phyloP scores from a whole-genome alignment of 495 filamentous ascomycete genomes.

The Penicillium salamii region DNA sequence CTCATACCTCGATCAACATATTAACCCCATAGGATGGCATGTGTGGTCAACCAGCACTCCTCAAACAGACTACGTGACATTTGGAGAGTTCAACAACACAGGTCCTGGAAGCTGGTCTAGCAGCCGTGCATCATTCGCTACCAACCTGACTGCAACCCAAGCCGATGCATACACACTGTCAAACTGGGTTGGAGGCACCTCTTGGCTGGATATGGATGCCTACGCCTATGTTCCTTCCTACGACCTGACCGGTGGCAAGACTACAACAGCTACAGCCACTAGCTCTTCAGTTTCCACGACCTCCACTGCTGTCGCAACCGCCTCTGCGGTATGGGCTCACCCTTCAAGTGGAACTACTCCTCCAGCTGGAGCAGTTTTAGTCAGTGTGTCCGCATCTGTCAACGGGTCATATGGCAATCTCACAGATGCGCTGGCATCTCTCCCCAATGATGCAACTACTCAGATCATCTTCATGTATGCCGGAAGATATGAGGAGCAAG shows the following conservation, averaged over 20 bases:
- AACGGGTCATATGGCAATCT: slow-evolving; percentile 7
- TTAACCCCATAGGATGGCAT: slow-evolving; percentile 57
- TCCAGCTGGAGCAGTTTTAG: slow-evolving; percentile 4
- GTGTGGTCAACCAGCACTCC: slow-evolving; percentile 15
- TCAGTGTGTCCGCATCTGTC: not conserved
- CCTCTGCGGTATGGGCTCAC: slow-evolving; percentile 3
- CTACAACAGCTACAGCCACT: not conserved
- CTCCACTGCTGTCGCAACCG: not conserved
- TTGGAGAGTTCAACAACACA: slow-evolving; percentile 18
- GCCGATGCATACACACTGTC: slow-evolving; percentile 10
- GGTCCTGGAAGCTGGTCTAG: slow-evolving; percentile 15
- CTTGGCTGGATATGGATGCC: slow-evolving; percentile 12
- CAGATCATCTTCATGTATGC: slow-evolving; percentile 10
- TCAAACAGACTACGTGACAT: slow-evolving; percentile 19
- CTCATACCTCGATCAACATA: slow-evolving; percentile 46
- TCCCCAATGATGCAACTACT: slow-evolving; percentile 2
- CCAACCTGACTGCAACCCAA: slow-evolving; percentile 10
- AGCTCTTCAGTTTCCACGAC: not conserved
- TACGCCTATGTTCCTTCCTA: slow-evolving; percentile 7
- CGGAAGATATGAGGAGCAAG: slow-evolving; percentile 8
- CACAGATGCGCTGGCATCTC: slow-evolving; percentile 7
- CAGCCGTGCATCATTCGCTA: slow-evolving; percentile 13
- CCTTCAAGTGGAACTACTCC: slow-evolving; percentile 7
- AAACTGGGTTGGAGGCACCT: slow-evolving; percentile 11
- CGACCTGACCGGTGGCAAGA: slow-evolving; percentile 3